Evolutionary conservation across 345 rosid genomes (phyloP), one percentile per base, ranked within the genome.

Genomic region (Salix brachista): DNA sequence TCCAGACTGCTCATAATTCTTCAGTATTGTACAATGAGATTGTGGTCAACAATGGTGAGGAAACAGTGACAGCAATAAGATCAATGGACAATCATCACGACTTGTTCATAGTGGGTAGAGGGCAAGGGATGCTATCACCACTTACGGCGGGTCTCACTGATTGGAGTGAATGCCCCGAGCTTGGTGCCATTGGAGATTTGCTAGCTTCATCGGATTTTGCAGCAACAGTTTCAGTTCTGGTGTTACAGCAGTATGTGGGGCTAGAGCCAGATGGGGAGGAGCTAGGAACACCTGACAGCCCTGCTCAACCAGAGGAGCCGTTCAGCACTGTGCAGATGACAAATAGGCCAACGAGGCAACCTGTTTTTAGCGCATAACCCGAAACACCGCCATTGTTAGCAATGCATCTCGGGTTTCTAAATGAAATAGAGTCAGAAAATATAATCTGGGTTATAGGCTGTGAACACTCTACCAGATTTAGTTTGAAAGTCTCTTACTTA

Each of bases 141-240:
- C 83, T 93, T 28, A 92, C 95, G 0, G 94, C 95, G 0, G 98
- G 99, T 50, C 89, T 96, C 67, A 92, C 96, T 1, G 99, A 96
- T 84, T 93, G 98, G 99, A 96, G 99, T n/a, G 99, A 96, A 67
- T 96, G 99, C 80, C 98, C 97, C 0, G 99, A 96, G 86, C 97
- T 93, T 5, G 99, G 98, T 2, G 94, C 97, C 9, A 93, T 93
- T 23, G 98, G 99, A 8, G 99, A 96, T 80, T 76, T 96, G 82
- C 84, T 96, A 36, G 99, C 98, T 0, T 96, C 99, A 6, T 92
- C 99, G 3, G 99, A 96, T 77, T 93, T 91, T 67, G 91, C 97
- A 41, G 88, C 90, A 8, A 88, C 91, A 2, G 90, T 90, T 11
- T 93, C 98, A 0, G 99, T 96, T 69, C 82, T 96, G 25, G 98